A percentile compares a stretch with the other conserved stretches of the same genome.
Conservation (phyloP, 2,329 filamentous ascomycete genomes). For the Helicocarpus griseus region DNA sequence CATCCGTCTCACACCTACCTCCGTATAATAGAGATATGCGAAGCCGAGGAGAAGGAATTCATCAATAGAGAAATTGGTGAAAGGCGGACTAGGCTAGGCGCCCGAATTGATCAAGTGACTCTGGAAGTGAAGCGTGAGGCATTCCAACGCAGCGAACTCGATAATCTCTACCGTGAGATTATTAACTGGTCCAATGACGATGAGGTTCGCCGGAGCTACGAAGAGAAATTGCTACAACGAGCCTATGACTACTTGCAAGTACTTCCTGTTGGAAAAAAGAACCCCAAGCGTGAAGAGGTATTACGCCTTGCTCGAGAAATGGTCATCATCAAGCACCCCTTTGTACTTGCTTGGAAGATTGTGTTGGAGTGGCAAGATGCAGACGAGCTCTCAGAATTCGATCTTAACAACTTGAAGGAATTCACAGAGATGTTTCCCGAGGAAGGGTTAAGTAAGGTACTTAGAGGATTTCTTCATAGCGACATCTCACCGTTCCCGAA, state of each 20-base stretch:
- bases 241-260: conserved; percentile 69
- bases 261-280: conserved; percentile 58
- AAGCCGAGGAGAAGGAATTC: conserved; percentile 75
- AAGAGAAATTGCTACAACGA: conserved; percentile 79
- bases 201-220: conserved; percentile 69
- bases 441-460: conserved; percentile 68
- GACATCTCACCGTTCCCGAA: conserved; percentile 70
- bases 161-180: conserved; percentile 67
- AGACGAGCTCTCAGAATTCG: conserved; percentile 64
- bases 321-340: conserved; percentile 92
- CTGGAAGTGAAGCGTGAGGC: conserved; percentile 81
- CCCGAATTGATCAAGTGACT: conserved; percentile 73
- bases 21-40: conserved; percentile 71
- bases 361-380: conserved; percentile 81
- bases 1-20: conserved; percentile 73
- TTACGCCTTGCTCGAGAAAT: conserved; percentile 75
- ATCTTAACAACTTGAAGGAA: conserved; percentile 65
- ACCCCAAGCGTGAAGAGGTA: conserved; percentile 60
- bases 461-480: conserved; percentile 74
- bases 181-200: conserved; percentile 90
- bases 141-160: conserved; percentile 64
- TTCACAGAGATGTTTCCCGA: conserved; percentile 80
- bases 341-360: conserved; percentile 81
- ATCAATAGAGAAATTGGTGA: conserved; percentile 88
- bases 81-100: conserved; percentile 76